Evolutionary conservation across 257 asterid species (phyloP), one percentile per base, ranked within the genome.

Genomic region (Rubia yunnanensis): DNA sequence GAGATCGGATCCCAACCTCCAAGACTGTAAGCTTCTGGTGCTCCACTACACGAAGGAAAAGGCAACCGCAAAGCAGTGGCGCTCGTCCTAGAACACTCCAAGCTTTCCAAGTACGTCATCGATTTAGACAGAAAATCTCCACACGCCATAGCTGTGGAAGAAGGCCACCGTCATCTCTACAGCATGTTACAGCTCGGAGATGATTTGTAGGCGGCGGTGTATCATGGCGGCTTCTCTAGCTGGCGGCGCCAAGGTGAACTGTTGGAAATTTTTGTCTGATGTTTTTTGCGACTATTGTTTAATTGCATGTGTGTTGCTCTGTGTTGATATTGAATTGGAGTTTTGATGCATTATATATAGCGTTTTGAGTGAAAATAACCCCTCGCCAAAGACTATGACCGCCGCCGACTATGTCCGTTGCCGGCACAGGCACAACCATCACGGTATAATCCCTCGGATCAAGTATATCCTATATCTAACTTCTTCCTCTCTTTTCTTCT

Each of bases 101-200:
- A 52, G 5, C 80, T 68, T 1, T 77, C 85, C 3, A 88, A 88
- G 66, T 62, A 76, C 57, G 83, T 75, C 2, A 36, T 84, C 6
- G 83, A 80, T 0, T 72, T 23, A 7, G 85, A 81, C 6, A 87
- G 92, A 9, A 86, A 79, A 63, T 84, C 95, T 5, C 83, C 96
- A 0, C 85, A 66, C 36, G 78, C 75, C 5, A 22, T 86, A 10
- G 95, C 92, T 0, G 81, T 64, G 5, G 96, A 83, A 0, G 70
- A 49, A 50, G 88, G 86, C 0, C 72, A 90, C 32, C 44, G 68
- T 0, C 58, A 79, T 6, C 27, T 90, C 36, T 83, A 74, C 23
- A 87, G 84, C 26, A 5, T 67, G 46, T 48, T 90, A 64, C 82
- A 69, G 7, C 72, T 83, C 8, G 77, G 82, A 0, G 92, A 90